These are phyloP conservation scores for Cicer bijugum DNA, from an alignment of 306 rosid genomes.

Conservation along the genomic window DNA sequence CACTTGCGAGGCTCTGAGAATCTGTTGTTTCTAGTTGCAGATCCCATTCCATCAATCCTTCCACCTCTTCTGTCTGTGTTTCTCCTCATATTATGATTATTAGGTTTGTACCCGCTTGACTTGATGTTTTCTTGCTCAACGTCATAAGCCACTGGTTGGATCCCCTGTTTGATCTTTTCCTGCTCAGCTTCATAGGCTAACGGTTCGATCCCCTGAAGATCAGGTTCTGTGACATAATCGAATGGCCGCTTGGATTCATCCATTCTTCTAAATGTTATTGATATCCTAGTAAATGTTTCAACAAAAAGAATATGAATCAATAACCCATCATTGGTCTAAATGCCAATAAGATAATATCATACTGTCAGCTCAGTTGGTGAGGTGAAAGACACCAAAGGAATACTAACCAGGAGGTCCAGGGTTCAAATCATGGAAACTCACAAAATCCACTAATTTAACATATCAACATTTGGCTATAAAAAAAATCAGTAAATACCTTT, in stretches of 20 bases:
- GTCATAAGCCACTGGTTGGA: conserved; percentile 68
- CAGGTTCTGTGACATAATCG: conserved; percentile 68
- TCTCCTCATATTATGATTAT: conserved; percentile 48
- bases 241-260: conserved; percentile 66
- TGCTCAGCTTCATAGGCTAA: conserved; percentile 61
- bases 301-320: conserved; percentile 30
- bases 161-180: conserved; percentile 42
- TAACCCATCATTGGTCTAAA: background rate
- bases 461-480: too few species aligned
- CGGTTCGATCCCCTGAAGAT: conserved; percentile 79
- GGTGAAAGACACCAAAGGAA: too few species aligned
- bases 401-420: too few species aligned
- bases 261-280: conserved; percentile 96
- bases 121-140: conserved; percentile 43
- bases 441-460: too few species aligned
- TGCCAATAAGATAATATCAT: background rate
- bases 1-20: conserved; percentile 53
- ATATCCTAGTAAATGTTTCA: conserved; percentile 61
- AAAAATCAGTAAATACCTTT: conserved; percentile 56
- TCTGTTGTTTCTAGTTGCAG: conserved; percentile 51
- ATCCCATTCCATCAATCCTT: conserved; percentile 54
- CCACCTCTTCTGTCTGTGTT: conserved; percentile 58
- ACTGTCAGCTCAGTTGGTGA: too few species aligned
- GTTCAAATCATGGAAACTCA: too few species aligned
- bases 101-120: conserved; percentile 49